Evolutionary conservation across 495 filamentous ascomycete species (phyloP), one percentile per base, ranked within the genome.

Genomic region (Penicillium angulare): DNA sequence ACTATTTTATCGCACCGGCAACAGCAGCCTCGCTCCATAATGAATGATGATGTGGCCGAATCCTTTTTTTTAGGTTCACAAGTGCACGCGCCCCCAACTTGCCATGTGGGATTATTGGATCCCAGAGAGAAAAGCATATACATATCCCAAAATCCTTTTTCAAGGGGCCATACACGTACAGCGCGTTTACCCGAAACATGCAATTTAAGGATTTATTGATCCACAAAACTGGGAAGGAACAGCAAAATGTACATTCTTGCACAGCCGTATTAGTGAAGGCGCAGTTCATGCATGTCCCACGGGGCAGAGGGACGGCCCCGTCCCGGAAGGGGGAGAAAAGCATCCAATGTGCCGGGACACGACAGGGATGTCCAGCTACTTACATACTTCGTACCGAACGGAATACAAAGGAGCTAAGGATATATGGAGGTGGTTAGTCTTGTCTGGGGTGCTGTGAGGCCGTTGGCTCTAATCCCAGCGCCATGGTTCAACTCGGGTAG

Each of bases 401-500:
- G n/a, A n/a, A n/a, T n/a, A n/a, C n/a, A n/a, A n/a, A n/a, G n/a
- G n/a, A n/a, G n/a, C n/a, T n/a, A n/a, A n/a, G n/a, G n/a, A n/a
- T n/a, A n/a, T n/a, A n/a, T n/a, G n/a, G n/a, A 26, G 24, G 17
- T 15, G 38, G 15, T 41, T 5, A 18, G 15, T 20, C 23, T 29
- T 29, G 7, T 41, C 49, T 42, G 54, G 39, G 29, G 49, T 22
- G 41, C 26, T 40, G 44, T 49, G 55, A 29, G 22, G 45, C 51
- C 52, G 60, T 66, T 59, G 53, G 53, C 38, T 51, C 36, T 27
- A 50, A 69, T 59, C 67, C 71, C 71, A 68, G 66, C 61, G 59
- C 69, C 67, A 69, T 66, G 71, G 71, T 74, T 74, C 71, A 63
- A 35, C 15, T 60, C 67, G 65, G 69, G 67, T 65, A 71, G 54